Percentiles rank a stretch among this genome's conserved stretches.
Conservation (phyloP, 208 protist genomes). For the Wallacemonas sp. region DNA sequence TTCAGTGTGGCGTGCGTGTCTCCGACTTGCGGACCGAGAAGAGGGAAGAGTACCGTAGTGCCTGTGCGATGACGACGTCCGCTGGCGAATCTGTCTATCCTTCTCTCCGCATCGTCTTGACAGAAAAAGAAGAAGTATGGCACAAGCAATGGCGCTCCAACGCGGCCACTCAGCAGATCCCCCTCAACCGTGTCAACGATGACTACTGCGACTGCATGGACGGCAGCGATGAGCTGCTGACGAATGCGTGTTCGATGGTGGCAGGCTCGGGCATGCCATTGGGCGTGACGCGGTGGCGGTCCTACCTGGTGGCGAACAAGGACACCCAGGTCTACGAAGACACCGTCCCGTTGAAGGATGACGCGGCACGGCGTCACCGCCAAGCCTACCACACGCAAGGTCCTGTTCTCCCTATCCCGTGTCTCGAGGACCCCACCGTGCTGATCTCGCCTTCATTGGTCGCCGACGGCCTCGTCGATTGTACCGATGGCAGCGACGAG, state of each 20-base stretch:
- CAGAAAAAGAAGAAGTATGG: constrained; percentile 38
- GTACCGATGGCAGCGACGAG: constrained; percentile 72
- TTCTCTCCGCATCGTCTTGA: constrained; percentile 56
- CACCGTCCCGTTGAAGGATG: constrained; percentile 21
- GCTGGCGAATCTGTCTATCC: constrained; percentile 19
- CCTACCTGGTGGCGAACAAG: constrained; percentile 42
- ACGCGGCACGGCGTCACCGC: constrained; percentile 19
- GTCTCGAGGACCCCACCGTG: constrained; percentile 27
- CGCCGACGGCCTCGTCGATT: constrained; percentile 75
- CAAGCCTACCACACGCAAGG: constrained; percentile 28
- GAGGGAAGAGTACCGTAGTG: constrained; percentile 26
- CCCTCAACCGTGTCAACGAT: constrained; percentile 59
- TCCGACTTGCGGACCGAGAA: constrained; percentile 45
- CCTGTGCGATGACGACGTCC: constrained; percentile 22
- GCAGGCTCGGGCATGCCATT: constrained; percentile 44
- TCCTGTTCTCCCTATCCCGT: constrained; percentile 57
- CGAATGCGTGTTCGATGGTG: constrained; percentile 73
- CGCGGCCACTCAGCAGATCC: constrained; percentile 53
- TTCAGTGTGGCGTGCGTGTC: constrained; percentile 69
- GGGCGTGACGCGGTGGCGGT: constrained; percentile 41
- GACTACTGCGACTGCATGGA: constrained; percentile 89
- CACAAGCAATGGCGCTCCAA: constrained; percentile 43
- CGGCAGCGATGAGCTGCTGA: constrained; percentile 74
- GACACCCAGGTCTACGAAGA: constrained; percentile 55
- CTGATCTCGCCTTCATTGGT: constrained; percentile 67